Percentiles rank a stretch among this genome's conserved stretches.
These are phyloP conservation scores for Fusarium anguioides DNA, from an alignment of 2,329 filamentous ascomycete species.

Conservation along the genomic window DNA sequence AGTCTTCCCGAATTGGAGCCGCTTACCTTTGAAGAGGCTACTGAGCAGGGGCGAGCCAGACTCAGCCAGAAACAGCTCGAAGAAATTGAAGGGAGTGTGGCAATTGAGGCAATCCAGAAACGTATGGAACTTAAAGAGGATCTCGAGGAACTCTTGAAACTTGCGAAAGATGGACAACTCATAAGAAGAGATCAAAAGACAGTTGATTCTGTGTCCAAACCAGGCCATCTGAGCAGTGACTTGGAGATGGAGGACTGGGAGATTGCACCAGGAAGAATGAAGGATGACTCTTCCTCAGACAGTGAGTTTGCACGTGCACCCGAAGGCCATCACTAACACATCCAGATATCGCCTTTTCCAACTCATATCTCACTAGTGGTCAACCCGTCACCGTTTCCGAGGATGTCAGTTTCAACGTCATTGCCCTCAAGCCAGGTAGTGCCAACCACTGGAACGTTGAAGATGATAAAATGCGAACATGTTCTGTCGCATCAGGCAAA, in stretches of 20 bases:
- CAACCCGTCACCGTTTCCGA: constrained; percentile 52
- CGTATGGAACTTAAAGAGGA: too few relatives aligned
- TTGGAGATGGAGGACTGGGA: constrained; percentile 59
- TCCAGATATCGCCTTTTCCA: constrained; percentile 58
- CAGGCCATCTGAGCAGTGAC: constrained; percentile 17
- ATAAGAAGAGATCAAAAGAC: background rate
- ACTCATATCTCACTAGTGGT: constrained; percentile 53
- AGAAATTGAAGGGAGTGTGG: too few relatives aligned
- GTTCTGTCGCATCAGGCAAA: constrained; percentile 56
- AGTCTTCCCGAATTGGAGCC: too few relatives aligned
- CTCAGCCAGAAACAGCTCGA: too few relatives aligned
- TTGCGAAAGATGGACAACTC: too few relatives aligned
- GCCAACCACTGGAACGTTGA: constrained; percentile 48
- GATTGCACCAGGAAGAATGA: constrained; percentile 56
- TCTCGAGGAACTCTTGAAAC: too few relatives aligned
- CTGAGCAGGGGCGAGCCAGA: too few relatives aligned
- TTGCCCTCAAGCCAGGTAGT: constrained; percentile 54
- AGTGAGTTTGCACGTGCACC: constrained; percentile 49
- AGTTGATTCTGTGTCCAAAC: background rate
- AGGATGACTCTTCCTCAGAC: constrained; percentile 44
- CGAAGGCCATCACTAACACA: background rate
- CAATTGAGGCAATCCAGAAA: too few relatives aligned
- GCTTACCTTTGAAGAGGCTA: too few relatives aligned
- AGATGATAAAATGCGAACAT: constrained; percentile 50
- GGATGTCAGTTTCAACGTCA: constrained; percentile 55